Percentiles rank a stretch among this genome's conserved stretches.
Conservation (phyloP, 73 alveolate genomes). For the Paramecium octaurelia region DNA sequence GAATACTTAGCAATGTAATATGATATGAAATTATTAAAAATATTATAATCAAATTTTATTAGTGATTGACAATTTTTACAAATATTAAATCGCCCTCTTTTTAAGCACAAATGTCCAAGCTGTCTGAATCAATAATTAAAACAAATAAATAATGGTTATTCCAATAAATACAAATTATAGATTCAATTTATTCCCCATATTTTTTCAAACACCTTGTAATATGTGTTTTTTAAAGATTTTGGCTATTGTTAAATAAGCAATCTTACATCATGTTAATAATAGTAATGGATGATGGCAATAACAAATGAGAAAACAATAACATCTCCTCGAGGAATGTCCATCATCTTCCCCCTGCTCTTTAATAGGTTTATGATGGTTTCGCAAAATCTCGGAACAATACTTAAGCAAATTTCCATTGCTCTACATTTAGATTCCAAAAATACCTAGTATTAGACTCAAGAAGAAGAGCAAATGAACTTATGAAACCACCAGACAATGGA, state of each 20-base stretch:
- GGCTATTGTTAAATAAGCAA: not conserved
- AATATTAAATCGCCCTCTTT: not conserved
- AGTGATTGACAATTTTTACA: not conserved
- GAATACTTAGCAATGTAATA: not conserved
- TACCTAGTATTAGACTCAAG: slow-evolving; percentile 40
- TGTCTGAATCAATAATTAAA: not conserved
- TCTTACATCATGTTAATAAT: slow-evolving; percentile 30
- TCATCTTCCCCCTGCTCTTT: not conserved
- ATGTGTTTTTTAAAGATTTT: slow-evolving; percentile 16
- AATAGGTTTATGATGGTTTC: not conserved
- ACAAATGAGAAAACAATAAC: slow-evolving; percentile 33
- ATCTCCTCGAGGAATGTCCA: slow-evolving; percentile 18
- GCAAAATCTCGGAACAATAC: slow-evolving; percentile 51
- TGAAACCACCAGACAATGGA: slow-evolving; percentile 34
- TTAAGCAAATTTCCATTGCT: not conserved
- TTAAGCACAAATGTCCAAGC: not conserved
- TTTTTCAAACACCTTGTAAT: slow-evolving; percentile 7
- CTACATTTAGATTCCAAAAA: not conserved
- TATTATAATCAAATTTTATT: not conserved
- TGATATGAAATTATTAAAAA: not conserved
- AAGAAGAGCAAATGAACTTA: not conserved
- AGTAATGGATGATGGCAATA: slow-evolving; percentile 12
- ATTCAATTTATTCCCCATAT: slow-evolving; percentile 38
- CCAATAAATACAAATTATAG: not conserved
- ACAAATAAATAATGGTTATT: not conserved